phyloP scores from a whole-genome alignment of 2,329 filamentous ascomycete genomes.

The Aspergillus neoniger region DNA sequence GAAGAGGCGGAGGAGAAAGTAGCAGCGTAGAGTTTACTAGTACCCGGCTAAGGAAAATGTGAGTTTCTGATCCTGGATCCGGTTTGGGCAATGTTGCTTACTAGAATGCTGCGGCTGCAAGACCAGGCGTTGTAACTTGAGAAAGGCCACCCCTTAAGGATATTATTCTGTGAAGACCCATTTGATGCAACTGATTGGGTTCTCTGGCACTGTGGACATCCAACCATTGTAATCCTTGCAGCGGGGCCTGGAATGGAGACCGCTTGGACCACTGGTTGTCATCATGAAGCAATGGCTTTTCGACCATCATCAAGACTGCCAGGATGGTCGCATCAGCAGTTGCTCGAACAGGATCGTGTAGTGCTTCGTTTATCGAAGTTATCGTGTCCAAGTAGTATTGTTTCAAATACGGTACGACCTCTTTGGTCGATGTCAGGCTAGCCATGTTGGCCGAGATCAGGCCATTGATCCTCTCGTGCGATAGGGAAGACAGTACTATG shows the following conservation, averaged over 20 bases:
- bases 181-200: conserved; percentile 2
- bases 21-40: conserved; percentile 9
- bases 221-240: conserved; percentile 6
- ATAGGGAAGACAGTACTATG: background rate
- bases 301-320: conserved; percentile 8
- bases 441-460: background rate
- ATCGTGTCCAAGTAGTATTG: background rate
- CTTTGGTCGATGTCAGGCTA: no score
- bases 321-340: conserved; percentile 1
- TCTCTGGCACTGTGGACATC: conserved; percentile 4
- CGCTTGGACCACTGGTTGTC: background rate
- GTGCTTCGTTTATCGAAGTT: background rate
- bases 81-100: background rate
- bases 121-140: background rate
- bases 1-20: background rate
- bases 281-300: background rate
- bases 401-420: background rate
- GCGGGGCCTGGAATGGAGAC: background rate
- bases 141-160: background rate
- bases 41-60: background rate
- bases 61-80: background rate
- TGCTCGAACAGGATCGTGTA: background rate
- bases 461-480: background rate
- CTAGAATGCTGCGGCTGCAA: conserved; percentile 6
- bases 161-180: conserved; percentile 1